These are phyloP conservation scores for Dothistroma septosporum DNA, from an alignment of 2,329 filamentous ascomycete species.

Conservation along the genomic window DNA sequence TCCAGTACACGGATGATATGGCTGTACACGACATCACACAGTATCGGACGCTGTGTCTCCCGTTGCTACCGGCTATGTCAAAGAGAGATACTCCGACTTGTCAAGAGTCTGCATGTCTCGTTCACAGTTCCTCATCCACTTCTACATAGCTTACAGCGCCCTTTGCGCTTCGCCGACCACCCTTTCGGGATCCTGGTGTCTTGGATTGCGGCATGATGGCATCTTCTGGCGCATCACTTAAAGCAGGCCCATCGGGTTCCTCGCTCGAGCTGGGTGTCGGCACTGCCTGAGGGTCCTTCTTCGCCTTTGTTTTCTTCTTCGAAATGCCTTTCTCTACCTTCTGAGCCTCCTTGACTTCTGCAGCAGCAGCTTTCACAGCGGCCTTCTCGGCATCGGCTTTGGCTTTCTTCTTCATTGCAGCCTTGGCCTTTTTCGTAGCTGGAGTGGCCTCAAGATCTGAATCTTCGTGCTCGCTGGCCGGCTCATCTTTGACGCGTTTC, in stretches of 20 bases:
- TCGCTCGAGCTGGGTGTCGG: slow-evolving; percentile 20
- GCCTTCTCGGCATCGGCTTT: slow-evolving; percentile 24
- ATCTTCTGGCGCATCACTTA: slow-evolving; percentile 10
- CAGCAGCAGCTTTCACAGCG: slow-evolving; percentile 18
- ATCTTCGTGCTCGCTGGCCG: slow-evolving; percentile 26
- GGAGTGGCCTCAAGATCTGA: slow-evolving; percentile 36
- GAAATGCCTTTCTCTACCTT: slow-evolving; percentile 6
- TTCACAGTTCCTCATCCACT: not conserved
- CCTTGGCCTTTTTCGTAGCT: slow-evolving; percentile 41
- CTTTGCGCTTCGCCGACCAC: slow-evolving; percentile 17
- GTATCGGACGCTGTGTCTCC: too few relatives aligned
- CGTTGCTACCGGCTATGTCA: too few relatives aligned
- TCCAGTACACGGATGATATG: too few relatives aligned
- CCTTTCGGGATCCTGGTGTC: slow-evolving; percentile 10
- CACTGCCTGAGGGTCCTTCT: slow-evolving; percentile 17
- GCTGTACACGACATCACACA: too few relatives aligned
- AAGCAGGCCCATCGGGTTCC: slow-evolving; percentile 5
- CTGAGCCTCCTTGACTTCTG: slow-evolving; percentile 12
- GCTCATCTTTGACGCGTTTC: slow-evolving; percentile 26
- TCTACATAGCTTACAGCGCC: slow-evolving; percentile 20
- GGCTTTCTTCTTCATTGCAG: slow-evolving; percentile 27
- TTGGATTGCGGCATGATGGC: slow-evolving; percentile 5
- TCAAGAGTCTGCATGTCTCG: too few relatives aligned
- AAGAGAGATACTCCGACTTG: too few relatives aligned
- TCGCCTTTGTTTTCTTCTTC: slow-evolving; percentile 12